A percentile compares a stretch with the other conserved stretches of the same genome.
phyloP scores from a whole-genome alignment of 208 protist species.

The Trypanosoma vivax region DNA sequence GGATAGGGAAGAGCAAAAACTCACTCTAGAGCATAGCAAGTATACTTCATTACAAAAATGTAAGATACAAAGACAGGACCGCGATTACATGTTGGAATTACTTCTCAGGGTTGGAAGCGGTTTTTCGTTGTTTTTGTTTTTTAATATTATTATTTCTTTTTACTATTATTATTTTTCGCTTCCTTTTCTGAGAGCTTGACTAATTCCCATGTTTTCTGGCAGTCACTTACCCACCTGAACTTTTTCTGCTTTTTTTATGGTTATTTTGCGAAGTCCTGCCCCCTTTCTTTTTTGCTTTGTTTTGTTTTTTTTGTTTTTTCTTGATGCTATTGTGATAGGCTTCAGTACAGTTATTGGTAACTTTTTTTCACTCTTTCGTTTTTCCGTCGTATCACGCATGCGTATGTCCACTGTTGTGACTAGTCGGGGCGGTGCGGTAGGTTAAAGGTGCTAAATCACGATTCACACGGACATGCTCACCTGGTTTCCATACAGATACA shows the following conservation, averaged over 20 bases:
- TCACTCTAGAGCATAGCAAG: too few species aligned
- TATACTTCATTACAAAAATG: too few species aligned
- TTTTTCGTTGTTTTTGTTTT: background rate
- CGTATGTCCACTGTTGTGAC: background rate
- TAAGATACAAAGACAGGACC: too few species aligned
- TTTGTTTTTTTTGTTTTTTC: too few species aligned
- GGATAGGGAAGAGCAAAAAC: background rate
- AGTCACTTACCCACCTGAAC: too few species aligned
- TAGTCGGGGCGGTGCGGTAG: background rate
- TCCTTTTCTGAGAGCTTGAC: background rate
- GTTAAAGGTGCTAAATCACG: constrained; percentile 38
- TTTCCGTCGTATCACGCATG: background rate
- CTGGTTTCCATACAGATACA: constrained; percentile 69
- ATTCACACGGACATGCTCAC: constrained; percentile 72
- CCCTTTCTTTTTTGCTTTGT: too few species aligned
- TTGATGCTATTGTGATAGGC: too few species aligned
- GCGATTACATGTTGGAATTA: background rate
- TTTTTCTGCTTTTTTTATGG: too few species aligned
- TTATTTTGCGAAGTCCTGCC: too few species aligned
- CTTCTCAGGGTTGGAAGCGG: background rate
- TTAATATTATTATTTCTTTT: background rate
- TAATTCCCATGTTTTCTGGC: too few species aligned
- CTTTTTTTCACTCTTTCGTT: too few species aligned
- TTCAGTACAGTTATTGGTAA: too few species aligned
- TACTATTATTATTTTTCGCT: background rate